Base-by-base conservation (phyloP, 345 rosid genomes). In the Draba incana region DNA sequence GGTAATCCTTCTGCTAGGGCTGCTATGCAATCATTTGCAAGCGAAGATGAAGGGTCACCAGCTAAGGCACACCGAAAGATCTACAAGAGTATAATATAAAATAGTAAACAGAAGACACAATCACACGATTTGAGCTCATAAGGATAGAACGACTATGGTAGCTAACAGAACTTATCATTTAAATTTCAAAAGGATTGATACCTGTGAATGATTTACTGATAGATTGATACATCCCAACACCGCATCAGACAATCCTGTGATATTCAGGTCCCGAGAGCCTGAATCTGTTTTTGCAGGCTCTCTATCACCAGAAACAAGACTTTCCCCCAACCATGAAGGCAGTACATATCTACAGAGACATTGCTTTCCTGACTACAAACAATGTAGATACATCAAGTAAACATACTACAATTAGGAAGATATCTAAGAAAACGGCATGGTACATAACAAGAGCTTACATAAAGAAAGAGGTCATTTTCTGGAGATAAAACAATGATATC, bases 1-100 rank as follows among this genome's bases (percentile, higher is more conserved):
- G 53, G 74, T 57, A 93, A 82, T 74, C 97, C 97, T 78, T 88
- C 97, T 74, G 97, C 85, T 87, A 93, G 76, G 72, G 96, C 86
- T 61, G 86, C 78, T 74, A 93, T 79, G 80, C 95, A 90, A 80
- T 90, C 98, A 80, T 79, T 83, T 53, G 86, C 86, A 86, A 93
- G 81, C 28, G 83, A 88, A 73, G 89, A 90, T 64, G 95, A 87
- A 49, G 96, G 97, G 51, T 81, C 77, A 66, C 80, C 81, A 57
- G 82, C 82, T 57, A 93, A 72, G 33, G 81, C 86, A 80, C 98
- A 93, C 64, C 98, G 92, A 67, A 88, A 82, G 63, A 88, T 83
- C 98, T 93, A 62, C 46, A 72, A 38, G 77, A 43, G 49, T 54
- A 42, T 46, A 57, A 74, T 69, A 53, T 61, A 43, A 72, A 72